A percentile compares a stretch with the other conserved stretches of the same genome.
Conservation (phyloP, 306 rosid species). For the Morella rubra region DNA sequence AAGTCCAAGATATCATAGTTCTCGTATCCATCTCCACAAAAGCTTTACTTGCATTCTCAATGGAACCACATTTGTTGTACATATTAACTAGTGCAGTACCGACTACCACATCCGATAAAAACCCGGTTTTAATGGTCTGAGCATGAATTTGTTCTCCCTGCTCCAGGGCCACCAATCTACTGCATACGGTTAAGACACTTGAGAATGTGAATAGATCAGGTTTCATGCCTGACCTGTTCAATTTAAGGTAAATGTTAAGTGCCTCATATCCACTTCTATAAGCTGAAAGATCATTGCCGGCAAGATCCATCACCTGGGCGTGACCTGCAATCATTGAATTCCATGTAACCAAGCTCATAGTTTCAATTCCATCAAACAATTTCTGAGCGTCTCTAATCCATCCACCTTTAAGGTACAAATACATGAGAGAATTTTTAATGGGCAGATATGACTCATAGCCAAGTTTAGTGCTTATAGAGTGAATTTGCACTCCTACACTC, state of each 20-base stretch:
- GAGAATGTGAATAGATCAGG: slow-evolving; percentile 82
- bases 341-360: slow-evolving; percentile 68
- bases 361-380: slow-evolving; percentile 56
- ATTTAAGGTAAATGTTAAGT: slow-evolving; percentile 48
- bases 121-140: slow-evolving; percentile 67
- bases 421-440: slow-evolving; percentile 60
- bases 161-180: slow-evolving; percentile 65
- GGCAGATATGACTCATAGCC: slow-evolving; percentile 59
- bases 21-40: slow-evolving; percentile 83
- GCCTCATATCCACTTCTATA: slow-evolving; percentile 66
- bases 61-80: slow-evolving; percentile 88
- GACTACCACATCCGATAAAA: slow-evolving; percentile 65
- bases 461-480: slow-evolving; percentile 53
- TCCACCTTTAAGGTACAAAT: slow-evolving; percentile 74
- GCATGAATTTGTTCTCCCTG: slow-evolving; percentile 90
- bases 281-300: slow-evolving; percentile 57
- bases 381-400: slow-evolving; percentile 58
- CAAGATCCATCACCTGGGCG: slow-evolving; percentile 64
- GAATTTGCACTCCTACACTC: slow-evolving; percentile 66
- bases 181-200: slow-evolving; percentile 68
- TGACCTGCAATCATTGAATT: slow-evolving; percentile 88
- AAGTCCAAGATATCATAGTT: slow-evolving; percentile 89
- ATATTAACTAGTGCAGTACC: slow-evolving; percentile 68
- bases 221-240: slow-evolving; percentile 60
- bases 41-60: slow-evolving; percentile 76